Base-by-base conservation (phyloP, 495 filamentous ascomycete species). In the Penicillium pulvis region DNA sequence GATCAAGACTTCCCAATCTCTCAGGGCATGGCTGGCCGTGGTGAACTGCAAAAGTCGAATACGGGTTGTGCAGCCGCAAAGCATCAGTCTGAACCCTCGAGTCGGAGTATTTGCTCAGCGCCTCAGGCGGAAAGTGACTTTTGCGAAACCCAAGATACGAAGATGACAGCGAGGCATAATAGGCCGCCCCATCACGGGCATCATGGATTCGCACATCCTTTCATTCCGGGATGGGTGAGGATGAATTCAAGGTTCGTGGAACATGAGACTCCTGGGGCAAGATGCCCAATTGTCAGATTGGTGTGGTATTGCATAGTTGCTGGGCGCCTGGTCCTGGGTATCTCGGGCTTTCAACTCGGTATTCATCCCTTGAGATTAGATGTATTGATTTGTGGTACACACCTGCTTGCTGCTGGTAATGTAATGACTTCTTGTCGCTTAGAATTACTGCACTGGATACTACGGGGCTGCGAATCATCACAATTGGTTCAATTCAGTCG, bases 401-500 rank as follows among this genome's bases (percentile, higher is more conserved):
- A 68, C 62, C 60, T 57, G 19, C 55, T 53, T 10, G 63, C 63
- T 36, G 57, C 48, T 6, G 63, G 63, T 30, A 63, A 51, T 4
- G 78, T 74, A n/a, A 62, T 59, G 14, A 62, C 59, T 59, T 77
- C 71, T 17, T 19, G 23, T 41, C 46, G 54, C 33, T 44, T 65
- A 44, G 53, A 71, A 49, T 75, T 76, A 55, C 63, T 73, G 62
- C 75, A 79, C 11, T 67, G 57, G 17, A 62, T 69, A 2, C 78
- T 77, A 64, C 71, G 67, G 23, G 20, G 20, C 28, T 70, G 49
- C 67, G 55, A 56, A 43, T 71, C 73, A 59, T 83, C 77, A 57
- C 79, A 81, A 57, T 79, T 81, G 58, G 77, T 73, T 3, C 78
- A 69, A 53, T 79, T 72, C 7, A 71, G 56, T 9, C 79, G 76